Conservation (phyloP, 495 filamentous ascomycete species). For the Aspergillus steynii region DNA sequence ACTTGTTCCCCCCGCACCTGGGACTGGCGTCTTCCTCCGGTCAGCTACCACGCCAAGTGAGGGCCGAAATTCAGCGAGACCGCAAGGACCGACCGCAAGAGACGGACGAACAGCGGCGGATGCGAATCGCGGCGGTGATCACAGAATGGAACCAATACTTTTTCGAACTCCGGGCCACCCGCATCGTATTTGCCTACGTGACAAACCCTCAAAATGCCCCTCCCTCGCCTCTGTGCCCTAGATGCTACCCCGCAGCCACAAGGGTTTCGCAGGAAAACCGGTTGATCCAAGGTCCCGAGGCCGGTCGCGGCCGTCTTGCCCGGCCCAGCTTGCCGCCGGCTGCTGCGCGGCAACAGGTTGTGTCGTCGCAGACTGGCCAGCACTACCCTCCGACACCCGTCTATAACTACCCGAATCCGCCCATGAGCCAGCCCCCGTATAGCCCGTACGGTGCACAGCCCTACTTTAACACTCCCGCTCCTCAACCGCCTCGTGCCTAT, state of each 20-base stretch:
- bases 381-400: slow-evolving; percentile 13
- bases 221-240: slow-evolving; percentile 42
- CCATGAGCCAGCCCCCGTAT: slow-evolving; percentile 15
- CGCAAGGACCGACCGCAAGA: slow-evolving; percentile 46
- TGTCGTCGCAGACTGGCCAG: not conserved
- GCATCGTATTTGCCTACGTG: slow-evolving; percentile 41
- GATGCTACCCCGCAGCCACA: slow-evolving; percentile 47
- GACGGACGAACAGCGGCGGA: slow-evolving; percentile 42
- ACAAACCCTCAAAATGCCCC: slow-evolving; percentile 41
- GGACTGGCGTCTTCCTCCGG: slow-evolving; percentile 42
- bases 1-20: slow-evolving; percentile 46
- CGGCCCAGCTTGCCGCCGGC: slow-evolving; percentile 15
- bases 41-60: slow-evolving; percentile 40
- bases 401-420: slow-evolving; percentile 21
- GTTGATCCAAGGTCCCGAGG: slow-evolving; percentile 8
- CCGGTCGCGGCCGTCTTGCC: slow-evolving; percentile 12
- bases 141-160: slow-evolving; percentile 56
- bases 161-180: slow-evolving; percentile 43
- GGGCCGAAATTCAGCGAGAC: slow-evolving; percentile 44
- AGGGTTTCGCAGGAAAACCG: slow-evolving; percentile 28
- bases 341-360: slow-evolving; percentile 14
- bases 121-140: slow-evolving; percentile 44
- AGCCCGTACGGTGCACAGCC: slow-evolving; percentile 26
- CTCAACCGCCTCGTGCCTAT: slow-evolving; percentile 24
- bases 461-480: slow-evolving; percentile 16